These are phyloP conservation scores for Lactarius sanguifluus DNA, from an alignment of 768 basidiomycete species.

Conservation along the genomic window DNA sequence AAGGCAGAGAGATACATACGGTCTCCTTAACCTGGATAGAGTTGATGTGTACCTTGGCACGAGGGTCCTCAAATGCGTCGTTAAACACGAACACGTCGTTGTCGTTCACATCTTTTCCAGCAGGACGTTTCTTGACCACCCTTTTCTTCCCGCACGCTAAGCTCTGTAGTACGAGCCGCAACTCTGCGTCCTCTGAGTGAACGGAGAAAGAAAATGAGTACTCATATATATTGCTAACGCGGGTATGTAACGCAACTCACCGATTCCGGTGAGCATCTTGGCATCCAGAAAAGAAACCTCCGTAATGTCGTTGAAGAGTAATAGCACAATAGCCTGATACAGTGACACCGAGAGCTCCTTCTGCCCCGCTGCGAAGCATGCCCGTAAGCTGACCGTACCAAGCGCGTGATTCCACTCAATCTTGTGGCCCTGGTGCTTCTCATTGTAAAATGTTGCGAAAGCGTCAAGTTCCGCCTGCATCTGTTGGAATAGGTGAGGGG, in stretches of 20 bases:
- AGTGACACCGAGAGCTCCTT: constrained; percentile 92
- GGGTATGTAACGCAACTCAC: constrained; percentile 44
- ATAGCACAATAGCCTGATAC: constrained; percentile 83
- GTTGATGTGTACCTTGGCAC: constrained; percentile 85
- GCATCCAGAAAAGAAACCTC: constrained; percentile 69
- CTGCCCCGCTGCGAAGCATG: constrained; percentile 59
- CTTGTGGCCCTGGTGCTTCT: constrained; percentile 70
- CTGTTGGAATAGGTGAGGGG: constrained; percentile 39
- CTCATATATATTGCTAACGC: constrained; percentile 19
- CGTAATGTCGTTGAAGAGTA: constrained; percentile 75
- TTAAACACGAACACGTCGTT: constrained; percentile 82
- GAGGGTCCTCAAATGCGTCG: constrained; percentile 73
- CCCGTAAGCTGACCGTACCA: constrained; percentile 76
- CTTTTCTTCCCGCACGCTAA: constrained; percentile 89
- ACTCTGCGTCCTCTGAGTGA: constrained; percentile 61
- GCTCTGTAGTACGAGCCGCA: constrained; percentile 86
- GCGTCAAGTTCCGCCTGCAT: constrained; percentile 69
- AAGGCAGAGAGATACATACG: constrained; percentile 46
- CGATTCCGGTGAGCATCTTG: constrained; percentile 63
- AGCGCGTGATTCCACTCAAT: constrained; percentile 87
- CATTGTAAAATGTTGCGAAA: constrained; percentile 73
- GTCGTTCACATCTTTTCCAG: constrained; percentile 73
- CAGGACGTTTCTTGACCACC: constrained; percentile 78
- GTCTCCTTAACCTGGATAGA: constrained; percentile 94
- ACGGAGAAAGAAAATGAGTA: constrained; percentile 32